A percentile compares a stretch with the other conserved stretches of the same genome.
phyloP scores from a whole-genome alignment of 2,329 filamentous ascomycete genomes.

The Rutstroemia sp. region DNA sequence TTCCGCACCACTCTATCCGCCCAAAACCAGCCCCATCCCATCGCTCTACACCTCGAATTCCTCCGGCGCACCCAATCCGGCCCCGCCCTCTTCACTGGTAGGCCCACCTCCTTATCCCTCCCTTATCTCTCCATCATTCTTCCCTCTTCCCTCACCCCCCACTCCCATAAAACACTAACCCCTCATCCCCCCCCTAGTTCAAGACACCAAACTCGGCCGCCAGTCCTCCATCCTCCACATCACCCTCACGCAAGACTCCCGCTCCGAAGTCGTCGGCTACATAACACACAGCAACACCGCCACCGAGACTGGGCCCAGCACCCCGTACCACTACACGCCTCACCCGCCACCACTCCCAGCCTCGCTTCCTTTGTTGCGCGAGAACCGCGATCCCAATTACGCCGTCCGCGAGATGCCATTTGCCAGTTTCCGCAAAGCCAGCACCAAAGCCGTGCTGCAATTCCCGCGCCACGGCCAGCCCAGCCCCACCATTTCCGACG shows the following conservation, averaged over 20 bases:
- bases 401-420: conserved; percentile 17
- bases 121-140: no score
- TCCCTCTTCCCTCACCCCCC: background rate
- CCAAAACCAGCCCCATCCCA: conserved; percentile 54
- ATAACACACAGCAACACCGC: conserved; percentile 57
- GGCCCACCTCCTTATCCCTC: background rate
- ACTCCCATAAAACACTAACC: background rate
- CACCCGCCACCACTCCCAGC: conserved; percentile 31
- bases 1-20: conserved; percentile 49
- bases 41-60: conserved; percentile 59
- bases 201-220: conserved; percentile 57
- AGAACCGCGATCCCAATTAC: conserved; percentile 43
- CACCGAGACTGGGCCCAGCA: conserved; percentile 50
- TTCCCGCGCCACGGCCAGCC: conserved; percentile 41
- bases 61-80: conserved; percentile 55
- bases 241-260: conserved; percentile 45
- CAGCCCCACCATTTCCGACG: conserved; percentile 41
- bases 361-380: conserved; percentile 34
- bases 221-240: conserved; percentile 58
- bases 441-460: conserved; percentile 42
- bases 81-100: conserved; percentile 41
- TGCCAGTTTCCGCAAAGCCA: conserved; percentile 28
- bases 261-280: conserved; percentile 57
- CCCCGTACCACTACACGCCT: conserved; percentile 46
- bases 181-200: conserved; percentile 31